These are phyloP conservation scores for Neofusicoccum umdonicola DNA, from an alignment of 2,329 filamentous ascomycete genomes.

Conservation along the genomic window DNA sequence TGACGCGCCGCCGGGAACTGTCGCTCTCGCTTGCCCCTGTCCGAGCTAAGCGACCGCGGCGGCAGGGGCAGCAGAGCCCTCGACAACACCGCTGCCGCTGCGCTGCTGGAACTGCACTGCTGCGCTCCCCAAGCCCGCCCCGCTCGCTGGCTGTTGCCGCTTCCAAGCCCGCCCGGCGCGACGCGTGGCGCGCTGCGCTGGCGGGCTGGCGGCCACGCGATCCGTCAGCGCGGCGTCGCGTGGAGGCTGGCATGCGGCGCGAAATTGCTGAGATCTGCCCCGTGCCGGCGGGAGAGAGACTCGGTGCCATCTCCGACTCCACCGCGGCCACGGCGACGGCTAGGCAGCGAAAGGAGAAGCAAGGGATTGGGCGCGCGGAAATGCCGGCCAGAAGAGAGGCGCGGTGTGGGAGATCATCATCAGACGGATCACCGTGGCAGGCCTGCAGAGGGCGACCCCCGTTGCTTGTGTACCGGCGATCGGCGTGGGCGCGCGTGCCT, in stretches of 20 bases:
- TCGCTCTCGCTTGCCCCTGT: background rate
- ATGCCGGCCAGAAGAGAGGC: background rate
- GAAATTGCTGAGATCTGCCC: background rate
- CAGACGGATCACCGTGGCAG: background rate
- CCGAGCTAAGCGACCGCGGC: background rate
- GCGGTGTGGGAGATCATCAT: background rate
- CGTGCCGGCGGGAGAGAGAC: no score
- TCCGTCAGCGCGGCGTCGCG: no score
- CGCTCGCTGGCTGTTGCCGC: no score
- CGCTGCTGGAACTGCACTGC: no score
- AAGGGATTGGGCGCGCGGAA: background rate
- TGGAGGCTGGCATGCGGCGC: background rate
- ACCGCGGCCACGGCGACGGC: no score
- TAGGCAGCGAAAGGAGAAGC: background rate
- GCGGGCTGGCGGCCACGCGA: background rate
- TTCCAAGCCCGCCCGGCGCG: no score
- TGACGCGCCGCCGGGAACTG: no score
- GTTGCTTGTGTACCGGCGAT: conserved; percentile 24
- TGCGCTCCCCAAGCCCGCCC: no score
- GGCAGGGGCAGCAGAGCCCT: no score
- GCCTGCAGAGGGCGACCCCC: background rate
- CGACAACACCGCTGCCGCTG: no score
- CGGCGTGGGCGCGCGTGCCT: conserved; percentile 24
- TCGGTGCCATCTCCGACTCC: background rate
- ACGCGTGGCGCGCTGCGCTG: background rate